These are phyloP conservation scores for Anthoceros angustus DNA, from an alignment of 225 moss, liverwort and hornwort species.

Conservation along the genomic window DNA sequence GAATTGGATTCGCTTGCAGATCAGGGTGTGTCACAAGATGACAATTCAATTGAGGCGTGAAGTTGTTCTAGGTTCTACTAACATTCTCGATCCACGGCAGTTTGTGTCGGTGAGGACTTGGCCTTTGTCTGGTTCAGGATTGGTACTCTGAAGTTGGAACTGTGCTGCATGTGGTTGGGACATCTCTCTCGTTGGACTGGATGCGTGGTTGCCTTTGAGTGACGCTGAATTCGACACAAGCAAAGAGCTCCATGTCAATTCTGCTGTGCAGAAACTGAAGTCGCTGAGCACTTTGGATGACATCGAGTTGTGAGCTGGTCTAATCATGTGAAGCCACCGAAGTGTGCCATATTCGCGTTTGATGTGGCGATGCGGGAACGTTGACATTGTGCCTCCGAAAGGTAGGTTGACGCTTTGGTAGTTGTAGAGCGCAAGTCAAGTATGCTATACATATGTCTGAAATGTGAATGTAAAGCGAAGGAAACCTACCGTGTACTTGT, in stretches of 20 bases:
- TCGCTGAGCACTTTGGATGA: slow-evolving; percentile 30
- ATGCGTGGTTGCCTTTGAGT: neutral
- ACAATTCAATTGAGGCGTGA: slow-evolving; percentile 74
- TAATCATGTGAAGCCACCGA: no score
- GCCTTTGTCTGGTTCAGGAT: neutral
- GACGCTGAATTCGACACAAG: slow-evolving; percentile 2
- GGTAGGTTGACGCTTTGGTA: no score
- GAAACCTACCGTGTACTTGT: no score
- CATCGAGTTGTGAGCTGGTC: slow-evolving; percentile 17
- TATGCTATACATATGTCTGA: no score
- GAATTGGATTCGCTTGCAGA: slow-evolving; percentile 39
- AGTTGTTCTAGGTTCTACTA: slow-evolving; percentile 81
- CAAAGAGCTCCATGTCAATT: no score
- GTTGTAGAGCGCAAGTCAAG: no score
- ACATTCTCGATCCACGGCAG: slow-evolving; percentile 58
- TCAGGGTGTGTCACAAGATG: slow-evolving; percentile 84
- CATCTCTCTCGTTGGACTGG: neutral
- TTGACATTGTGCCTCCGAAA: no score
- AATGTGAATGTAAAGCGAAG: no score
- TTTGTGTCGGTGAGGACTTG: slow-evolving; percentile 51
- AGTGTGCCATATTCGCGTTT: no score
- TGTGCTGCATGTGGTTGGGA: neutral
- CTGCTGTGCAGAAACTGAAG: slow-evolving; percentile 35
- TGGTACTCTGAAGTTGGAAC: neutral
- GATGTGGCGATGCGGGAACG: no score